Base-by-base conservation (phyloP, 2,329 filamentous ascomycete species). In the Colletotrichum sp. region DNA sequence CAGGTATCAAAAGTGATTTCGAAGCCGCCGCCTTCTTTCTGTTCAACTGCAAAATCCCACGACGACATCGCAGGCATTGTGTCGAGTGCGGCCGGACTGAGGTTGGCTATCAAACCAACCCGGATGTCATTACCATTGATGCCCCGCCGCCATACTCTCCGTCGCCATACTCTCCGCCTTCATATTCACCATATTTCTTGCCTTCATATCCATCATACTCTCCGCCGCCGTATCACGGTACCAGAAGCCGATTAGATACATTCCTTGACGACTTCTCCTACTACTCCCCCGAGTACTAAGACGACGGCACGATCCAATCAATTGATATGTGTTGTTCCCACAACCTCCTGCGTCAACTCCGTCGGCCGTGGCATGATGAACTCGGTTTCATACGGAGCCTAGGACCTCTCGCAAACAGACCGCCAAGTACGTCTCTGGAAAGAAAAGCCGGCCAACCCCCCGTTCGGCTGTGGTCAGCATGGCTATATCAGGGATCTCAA, bases 41-140 rank as follows among this genome's bases (percentile, higher is more conserved):
- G 10, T 21, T 24, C 12, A 52, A 52, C 44, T 13, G 18, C 18
- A 49, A 21, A 52, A 13, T 8, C 10, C 1, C 44, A 21, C 44
- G n/a, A 52, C 44, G 10, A 21, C n/a, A 52, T 7, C 44, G 12
- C 10, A 52, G n/a, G 44, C 4, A 5, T 49, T 49, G 44, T 1
- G 44, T 1, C 10, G 10, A 1, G n/a, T 5, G 44, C 44, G n/a
- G 0, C n/a, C n/a, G 9, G n/a, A 13, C n/a, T 52, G 44, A 1
- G 44, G 1, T 21, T 52, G 44, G 10, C 9, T 49, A 21, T 13
- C 10, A 21, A 12, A n/a, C 1, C n/a, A 13, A 21, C n/a, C n/a
- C n/a, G n/a, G 44, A 0, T 0, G 44, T 24, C 44, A 12, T 12
- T 49, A 0, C 39, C 18, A 52, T 52, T 8, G 39, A 49, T 49